Conservation (phyloP, 768 basidiomycete genomes). For the Mycena galericulata region DNA sequence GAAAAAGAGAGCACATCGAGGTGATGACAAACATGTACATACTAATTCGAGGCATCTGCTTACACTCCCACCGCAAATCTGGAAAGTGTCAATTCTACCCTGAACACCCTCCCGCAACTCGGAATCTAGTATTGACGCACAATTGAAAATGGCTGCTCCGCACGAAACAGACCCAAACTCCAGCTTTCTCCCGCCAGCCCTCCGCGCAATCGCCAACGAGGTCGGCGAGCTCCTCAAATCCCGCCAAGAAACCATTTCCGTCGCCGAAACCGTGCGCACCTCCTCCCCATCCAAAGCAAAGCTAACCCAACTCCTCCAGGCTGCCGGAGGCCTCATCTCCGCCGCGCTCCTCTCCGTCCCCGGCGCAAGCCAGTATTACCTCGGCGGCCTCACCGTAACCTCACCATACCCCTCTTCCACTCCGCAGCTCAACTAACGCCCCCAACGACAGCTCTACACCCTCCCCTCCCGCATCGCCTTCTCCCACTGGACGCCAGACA, state of each 20-base stretch:
- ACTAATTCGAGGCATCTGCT: conserved; percentile 6
- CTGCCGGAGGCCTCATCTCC: conserved; percentile 14
- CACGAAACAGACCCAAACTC: conserved; percentile 21
- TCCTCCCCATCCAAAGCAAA: conserved; percentile 16
- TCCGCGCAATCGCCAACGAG: conserved; percentile 21
- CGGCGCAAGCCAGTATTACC: conserved; percentile 18
- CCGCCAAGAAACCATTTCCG: conserved; percentile 20
- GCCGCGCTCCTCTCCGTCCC: conserved; percentile 18
- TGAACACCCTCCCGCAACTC: conserved; percentile 19
- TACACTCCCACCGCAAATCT: conserved; percentile 15
- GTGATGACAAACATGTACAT: conserved; percentile 7
- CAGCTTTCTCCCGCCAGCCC: conserved; percentile 20
- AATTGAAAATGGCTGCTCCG: conserved; percentile 21
- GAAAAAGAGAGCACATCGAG: conserved; percentile 6
- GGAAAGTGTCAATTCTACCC: conserved; percentile 19
- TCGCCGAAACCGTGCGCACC: conserved; percentile 15
- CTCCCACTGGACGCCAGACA: conserved; percentile 16
- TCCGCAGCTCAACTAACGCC: conserved; percentile 11
- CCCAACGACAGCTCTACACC: conserved; percentile 15
- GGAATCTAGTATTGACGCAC: conserved; percentile 18
- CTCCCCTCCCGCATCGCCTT: conserved; percentile 15
- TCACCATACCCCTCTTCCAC: conserved; percentile 12
- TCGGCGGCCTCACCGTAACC: conserved; percentile 17
- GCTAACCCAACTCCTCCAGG: conserved; percentile 15
- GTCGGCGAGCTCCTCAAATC: conserved; percentile 22